Evolutionary conservation across 2,329 filamentous ascomycete species (phyloP), one percentile per base, ranked within the genome.

Genomic region (Fusarium cicatricum): DNA sequence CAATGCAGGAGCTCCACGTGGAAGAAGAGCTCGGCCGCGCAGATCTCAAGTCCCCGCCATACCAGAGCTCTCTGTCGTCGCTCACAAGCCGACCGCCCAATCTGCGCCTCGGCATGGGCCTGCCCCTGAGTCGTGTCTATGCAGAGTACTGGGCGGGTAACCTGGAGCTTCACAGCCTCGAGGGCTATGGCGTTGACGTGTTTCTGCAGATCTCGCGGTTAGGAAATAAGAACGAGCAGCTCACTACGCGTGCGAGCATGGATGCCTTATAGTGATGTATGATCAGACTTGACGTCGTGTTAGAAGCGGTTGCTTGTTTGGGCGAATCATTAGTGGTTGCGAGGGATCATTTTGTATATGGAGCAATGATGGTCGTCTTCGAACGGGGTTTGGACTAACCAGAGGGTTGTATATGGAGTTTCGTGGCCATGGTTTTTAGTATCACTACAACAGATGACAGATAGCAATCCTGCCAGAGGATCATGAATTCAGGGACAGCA

Each of bases 61-160:
- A 78, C 60, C 72, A 73, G 37, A 87, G 83, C 62, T 97, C 92
- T 1, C 80, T 99, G 21, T 87, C 90, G 11, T 88, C 90, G 2
- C 80, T 99, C 36, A 91, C 91, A 1, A 90, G 88, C 53, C 84
- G 95, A 31, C 91, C 92, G 15, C 94, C 95, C 0, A 90, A 97
- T 71, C 78, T 98, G 58, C 85, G 92, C 11, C 82, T 99, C 2
- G 95, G 95, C 4, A 96, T 99, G 83, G 95, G 95, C 2, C 76
- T 99, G 45, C 95, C 95, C 0, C 88, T 99, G 77, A 97, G 93
- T 69, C 86, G 92, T 58, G 91, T 98, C 3, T 99, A 98, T 74
- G 92, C 94, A 23, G 94, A 98, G 75, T 98, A 98, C 75, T 99
- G 95, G 95, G 95, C 95, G 3, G 95, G 95, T 19, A 95, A 86